Conservation (phyloP, 2,329 filamentous ascomycete genomes). For the Neurospora sp. region DNA sequence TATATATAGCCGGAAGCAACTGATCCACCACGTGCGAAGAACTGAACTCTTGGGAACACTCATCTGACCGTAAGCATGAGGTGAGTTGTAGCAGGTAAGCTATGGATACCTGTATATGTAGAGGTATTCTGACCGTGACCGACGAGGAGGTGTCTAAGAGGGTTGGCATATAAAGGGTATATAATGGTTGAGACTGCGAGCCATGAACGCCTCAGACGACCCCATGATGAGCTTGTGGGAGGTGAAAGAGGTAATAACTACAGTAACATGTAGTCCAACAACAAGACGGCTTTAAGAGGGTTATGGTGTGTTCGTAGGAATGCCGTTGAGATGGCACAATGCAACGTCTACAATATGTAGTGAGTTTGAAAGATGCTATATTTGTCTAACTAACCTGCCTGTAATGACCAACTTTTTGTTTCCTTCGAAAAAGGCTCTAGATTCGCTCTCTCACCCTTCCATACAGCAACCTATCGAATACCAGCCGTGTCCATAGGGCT, state of each 20-base stretch:
- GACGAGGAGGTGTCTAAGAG: no score
- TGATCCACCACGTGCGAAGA: neutral
- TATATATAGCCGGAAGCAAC: neutral
- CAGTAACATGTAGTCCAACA: neutral
- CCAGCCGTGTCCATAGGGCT: neutral
- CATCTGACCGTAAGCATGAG: neutral
- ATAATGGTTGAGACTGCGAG: neutral
- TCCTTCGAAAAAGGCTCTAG: neutral
- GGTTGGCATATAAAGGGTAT: no score
- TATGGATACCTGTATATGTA: neutral
- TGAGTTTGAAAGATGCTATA: neutral
- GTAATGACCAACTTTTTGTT: neutral
- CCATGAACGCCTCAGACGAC: neutral
- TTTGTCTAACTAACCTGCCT: neutral
- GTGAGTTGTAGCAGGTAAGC: neutral
- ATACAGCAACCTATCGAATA: neutral
- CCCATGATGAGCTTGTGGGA: neutral
- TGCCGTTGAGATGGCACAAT: neutral
- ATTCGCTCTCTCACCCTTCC: neutral
- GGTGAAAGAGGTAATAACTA: neutral
- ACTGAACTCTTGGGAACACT: neutral
- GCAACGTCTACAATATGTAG: neutral
- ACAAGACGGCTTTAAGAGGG: neutral
- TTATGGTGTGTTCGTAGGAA: neutral
- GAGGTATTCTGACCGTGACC: neutral